A percentile compares a stretch with the other conserved stretches of the same genome.
phyloP scores from a whole-genome alignment of 768 basidiomycete genomes.

The Pleurotus citrinopileatus region DNA sequence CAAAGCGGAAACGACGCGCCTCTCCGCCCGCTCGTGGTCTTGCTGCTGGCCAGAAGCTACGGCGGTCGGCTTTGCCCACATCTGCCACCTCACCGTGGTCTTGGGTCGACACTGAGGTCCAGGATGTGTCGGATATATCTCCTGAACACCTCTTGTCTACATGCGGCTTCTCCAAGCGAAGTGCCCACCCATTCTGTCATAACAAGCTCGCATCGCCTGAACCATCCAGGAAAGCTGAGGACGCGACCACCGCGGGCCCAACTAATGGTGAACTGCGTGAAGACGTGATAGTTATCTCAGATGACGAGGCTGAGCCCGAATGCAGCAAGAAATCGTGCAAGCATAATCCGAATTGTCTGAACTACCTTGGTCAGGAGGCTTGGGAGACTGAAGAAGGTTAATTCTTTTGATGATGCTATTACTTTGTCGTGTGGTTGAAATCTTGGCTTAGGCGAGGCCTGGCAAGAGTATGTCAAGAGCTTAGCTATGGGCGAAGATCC shows the following conservation, averaged over 20 bases:
- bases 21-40: slow-evolving; percentile 49
- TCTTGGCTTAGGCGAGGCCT: slow-evolving; percentile 40
- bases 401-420: slow-evolving; percentile 15
- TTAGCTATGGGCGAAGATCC: slow-evolving; percentile 58
- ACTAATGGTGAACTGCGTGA: slow-evolving; percentile 47
- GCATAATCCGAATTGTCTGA: slow-evolving; percentile 80
- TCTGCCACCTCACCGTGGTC: slow-evolving; percentile 59
- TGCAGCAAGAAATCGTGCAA: slow-evolving; percentile 70
- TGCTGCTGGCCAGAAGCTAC: slow-evolving; percentile 59
- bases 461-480: slow-evolving; percentile 48
- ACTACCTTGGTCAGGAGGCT: slow-evolving; percentile 79
- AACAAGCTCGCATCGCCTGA: slow-evolving; percentile 47
- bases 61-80: slow-evolving; percentile 49
- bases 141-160: slow-evolving; percentile 61
- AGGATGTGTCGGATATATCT: slow-evolving; percentile 55
- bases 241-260: too few relatives aligned
- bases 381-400: slow-evolving; percentile 72
- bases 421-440: slow-evolving; percentile 11
- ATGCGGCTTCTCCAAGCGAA: slow-evolving; percentile 62
- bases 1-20: slow-evolving; percentile 56
- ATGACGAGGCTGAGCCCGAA: slow-evolving; percentile 47
- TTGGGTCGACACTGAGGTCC: slow-evolving; percentile 75
- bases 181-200: slow-evolving; percentile 48
- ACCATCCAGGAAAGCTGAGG: slow-evolving; percentile 13
- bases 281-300: slow-evolving; percentile 69